Percentiles rank a stretch among this genome's conserved stretches.
Evolutionary conservation across 2,329 filamentous ascomycete genomes (phyloP).

Genomic region (Ramularia collo-cygni): DNA sequence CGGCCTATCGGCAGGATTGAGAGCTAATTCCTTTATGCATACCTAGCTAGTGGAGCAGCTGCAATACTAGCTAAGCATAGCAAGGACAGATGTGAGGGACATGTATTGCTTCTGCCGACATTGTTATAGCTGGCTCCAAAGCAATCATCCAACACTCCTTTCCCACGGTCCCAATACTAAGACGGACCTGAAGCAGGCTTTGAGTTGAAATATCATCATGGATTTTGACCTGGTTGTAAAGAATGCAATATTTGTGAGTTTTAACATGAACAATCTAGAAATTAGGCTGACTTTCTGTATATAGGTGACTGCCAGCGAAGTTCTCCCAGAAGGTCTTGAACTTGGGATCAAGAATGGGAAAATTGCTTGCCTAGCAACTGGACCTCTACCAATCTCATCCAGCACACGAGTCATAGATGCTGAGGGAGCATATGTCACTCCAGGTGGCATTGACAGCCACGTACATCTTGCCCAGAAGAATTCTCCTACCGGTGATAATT

Average conservation of each 20-base stretch:
- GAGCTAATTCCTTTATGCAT: no score
- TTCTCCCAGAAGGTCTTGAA: conserved; percentile 37
- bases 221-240: conserved; percentile 36
- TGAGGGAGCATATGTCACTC: conserved; percentile 40
- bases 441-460: conserved; percentile 45
- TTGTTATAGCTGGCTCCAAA: no score
- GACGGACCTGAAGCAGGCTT: no score
- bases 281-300: conserved; percentile 1
- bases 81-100: no score
- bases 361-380: conserved; percentile 39
- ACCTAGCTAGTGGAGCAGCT: no score
- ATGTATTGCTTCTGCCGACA: no score
- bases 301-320: conserved; percentile 43
- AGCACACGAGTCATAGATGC: conserved; percentile 39
- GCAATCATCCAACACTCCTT: no score
- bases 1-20: neutral
- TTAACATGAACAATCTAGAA: neutral
- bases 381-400: conserved; percentile 27
- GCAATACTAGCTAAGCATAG: no score
- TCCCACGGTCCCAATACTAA: no score
- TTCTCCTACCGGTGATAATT: conserved; percentile 39
- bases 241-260: conserved; percentile 37
- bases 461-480: conserved; percentile 45
- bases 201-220: conserved; percentile 11
- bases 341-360: conserved; percentile 44